These are phyloP conservation scores for Aureobasidium zeae DNA, from an alignment of 2,329 filamentous ascomycete species.

Conservation along the genomic window DNA sequence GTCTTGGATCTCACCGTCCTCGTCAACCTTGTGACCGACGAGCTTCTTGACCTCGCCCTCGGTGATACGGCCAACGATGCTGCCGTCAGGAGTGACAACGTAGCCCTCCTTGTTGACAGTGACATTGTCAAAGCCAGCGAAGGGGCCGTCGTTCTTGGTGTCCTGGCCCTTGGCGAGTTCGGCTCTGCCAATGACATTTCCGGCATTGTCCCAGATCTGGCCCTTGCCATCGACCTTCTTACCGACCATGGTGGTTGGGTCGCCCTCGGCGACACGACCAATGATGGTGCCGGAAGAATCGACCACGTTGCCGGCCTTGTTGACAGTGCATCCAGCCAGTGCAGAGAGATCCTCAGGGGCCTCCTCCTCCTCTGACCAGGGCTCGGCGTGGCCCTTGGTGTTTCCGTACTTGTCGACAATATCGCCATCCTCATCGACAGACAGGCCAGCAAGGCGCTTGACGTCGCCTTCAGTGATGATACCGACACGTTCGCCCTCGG, in stretches of 20 bases:
- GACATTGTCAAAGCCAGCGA: slow-evolving; percentile 50
- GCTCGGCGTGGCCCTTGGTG: slow-evolving; percentile 50
- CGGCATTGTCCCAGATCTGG: slow-evolving; percentile 55
- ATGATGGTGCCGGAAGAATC: slow-evolving; percentile 50
- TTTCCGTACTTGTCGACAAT: slow-evolving; percentile 67
- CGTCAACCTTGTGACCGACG: slow-evolving; percentile 41
- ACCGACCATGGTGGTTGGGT: slow-evolving; percentile 47
- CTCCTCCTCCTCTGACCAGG: slow-evolving; percentile 43
- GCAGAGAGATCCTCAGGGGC: slow-evolving; percentile 46
- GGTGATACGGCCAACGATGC: slow-evolving; percentile 41
- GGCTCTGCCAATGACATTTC: slow-evolving; percentile 51
- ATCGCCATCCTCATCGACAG: slow-evolving; percentile 74
- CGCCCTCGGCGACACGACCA: slow-evolving; percentile 49
- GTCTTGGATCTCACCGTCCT: slow-evolving; percentile 44
- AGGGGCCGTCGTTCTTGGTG: slow-evolving; percentile 45
- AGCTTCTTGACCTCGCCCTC: slow-evolving; percentile 45
- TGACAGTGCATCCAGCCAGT: slow-evolving; percentile 54
- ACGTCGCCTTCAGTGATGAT: slow-evolving; percentile 60
- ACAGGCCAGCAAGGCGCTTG: slow-evolving; percentile 62
- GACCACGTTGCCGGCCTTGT: slow-evolving; percentile 55
- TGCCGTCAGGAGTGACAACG: slow-evolving; percentile 38
- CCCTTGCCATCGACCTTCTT: slow-evolving; percentile 54
- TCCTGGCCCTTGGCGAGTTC: slow-evolving; percentile 48
- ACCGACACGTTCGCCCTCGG: slow-evolving; percentile 69
- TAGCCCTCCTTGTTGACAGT: slow-evolving; percentile 50